These are phyloP conservation scores for Russula virescens DNA, from an alignment of 768 basidiomycete species.

Conservation along the genomic window DNA sequence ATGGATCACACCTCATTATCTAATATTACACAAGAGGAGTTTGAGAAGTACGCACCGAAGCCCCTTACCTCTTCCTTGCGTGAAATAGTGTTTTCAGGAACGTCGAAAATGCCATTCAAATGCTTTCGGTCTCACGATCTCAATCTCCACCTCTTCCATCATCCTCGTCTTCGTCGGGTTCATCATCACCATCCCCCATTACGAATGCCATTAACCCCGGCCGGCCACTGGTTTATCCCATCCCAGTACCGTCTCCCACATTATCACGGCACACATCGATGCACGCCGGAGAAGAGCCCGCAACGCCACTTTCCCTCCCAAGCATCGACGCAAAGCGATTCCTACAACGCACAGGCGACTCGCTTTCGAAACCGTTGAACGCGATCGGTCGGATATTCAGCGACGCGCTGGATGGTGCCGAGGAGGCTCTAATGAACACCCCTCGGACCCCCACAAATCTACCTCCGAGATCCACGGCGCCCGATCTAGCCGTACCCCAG, in stretches of 20 bases:
- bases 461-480: not conserved
- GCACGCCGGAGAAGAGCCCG: constrained; percentile 85
- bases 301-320: constrained; percentile 66
- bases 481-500: constrained; percentile 31
- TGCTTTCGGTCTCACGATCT: constrained; percentile 36
- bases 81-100: constrained; percentile 34
- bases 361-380: constrained; percentile 83
- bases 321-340: constrained; percentile 71
- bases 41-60: constrained; percentile 55
- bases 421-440: constrained; percentile 38
- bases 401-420: constrained; percentile 70
- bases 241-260: constrained; percentile 19
- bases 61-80: not conserved
- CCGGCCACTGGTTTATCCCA: constrained; percentile 21
- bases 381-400: constrained; percentile 86
- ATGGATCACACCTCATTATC: constrained; percentile 95
- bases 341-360: constrained; percentile 86
- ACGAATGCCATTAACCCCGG: constrained; percentile 17
- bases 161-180: constrained; percentile 28
- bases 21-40: constrained; percentile 90
- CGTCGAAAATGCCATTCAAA: constrained; percentile 55
- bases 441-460: constrained; percentile 7
- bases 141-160: constrained; percentile 31
- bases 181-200: constrained; percentile 29
- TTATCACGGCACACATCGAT: constrained; percentile 28